These are phyloP conservation scores for Westerdykella ornata DNA, from an alignment of 2,329 filamentous ascomycete species.

Conservation along the genomic window DNA sequence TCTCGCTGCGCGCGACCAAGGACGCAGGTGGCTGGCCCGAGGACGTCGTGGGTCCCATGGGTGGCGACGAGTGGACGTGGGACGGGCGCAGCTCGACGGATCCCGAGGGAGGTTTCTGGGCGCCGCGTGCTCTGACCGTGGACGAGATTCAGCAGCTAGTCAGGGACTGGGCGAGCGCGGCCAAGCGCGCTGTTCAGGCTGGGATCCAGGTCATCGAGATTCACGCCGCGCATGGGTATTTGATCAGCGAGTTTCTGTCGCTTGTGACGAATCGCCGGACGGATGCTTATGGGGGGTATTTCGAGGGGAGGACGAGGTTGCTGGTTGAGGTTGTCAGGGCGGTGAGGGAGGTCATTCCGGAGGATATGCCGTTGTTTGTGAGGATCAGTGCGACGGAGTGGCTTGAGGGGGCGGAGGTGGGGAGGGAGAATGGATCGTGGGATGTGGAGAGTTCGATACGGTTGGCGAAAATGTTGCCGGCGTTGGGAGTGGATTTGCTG, in stretches of 20 bases:
- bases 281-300: conserved; percentile 46
- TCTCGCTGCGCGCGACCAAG: conserved; percentile 21
- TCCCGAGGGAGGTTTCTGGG: conserved; percentile 27
- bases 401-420: conserved; percentile 31
- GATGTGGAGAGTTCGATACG: conserved; percentile 36
- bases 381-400: conserved; percentile 35
- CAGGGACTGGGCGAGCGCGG: conserved; percentile 39
- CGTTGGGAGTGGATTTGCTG: conserved; percentile 40
- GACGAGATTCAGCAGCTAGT: conserved; percentile 37
- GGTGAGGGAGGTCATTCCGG: conserved; percentile 28
- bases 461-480: conserved; percentile 39
- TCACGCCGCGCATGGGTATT: conserved; percentile 46
- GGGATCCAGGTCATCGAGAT: conserved; percentile 52
- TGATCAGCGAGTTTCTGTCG: conserved; percentile 48
- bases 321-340: conserved; percentile 40
- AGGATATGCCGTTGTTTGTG: conserved; percentile 31
- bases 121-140: conserved; percentile 33
- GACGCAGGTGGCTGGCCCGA: conserved; percentile 33
- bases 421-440: conserved; percentile 34
- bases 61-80: conserved; percentile 36
- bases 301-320: conserved; percentile 41
- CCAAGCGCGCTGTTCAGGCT: conserved; percentile 48
- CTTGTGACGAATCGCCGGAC: conserved; percentile 45
- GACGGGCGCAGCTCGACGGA: conserved; percentile 29
- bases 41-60: conserved; percentile 35